phyloP scores from a whole-genome alignment of 164 flowering plant genomes.

The Annona squamosa region DNA sequence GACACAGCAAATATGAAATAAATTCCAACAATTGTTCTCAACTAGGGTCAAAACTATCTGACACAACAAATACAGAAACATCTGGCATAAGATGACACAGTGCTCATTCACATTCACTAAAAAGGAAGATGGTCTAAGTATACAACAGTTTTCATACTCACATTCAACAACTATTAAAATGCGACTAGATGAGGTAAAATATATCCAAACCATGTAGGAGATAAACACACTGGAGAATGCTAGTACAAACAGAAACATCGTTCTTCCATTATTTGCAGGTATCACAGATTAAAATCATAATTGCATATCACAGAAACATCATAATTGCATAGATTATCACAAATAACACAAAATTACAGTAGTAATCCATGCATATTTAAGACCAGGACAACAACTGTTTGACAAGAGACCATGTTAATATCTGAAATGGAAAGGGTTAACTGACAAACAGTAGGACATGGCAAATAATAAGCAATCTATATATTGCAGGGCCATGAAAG shows the following conservation, averaged over 20 bases:
- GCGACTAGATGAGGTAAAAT: no score
- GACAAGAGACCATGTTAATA: background rate
- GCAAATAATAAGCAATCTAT: conserved; percentile 21
- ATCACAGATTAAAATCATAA: no score
- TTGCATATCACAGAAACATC: background rate
- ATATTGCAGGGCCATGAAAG: conserved; percentile 61
- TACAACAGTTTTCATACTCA: no score
- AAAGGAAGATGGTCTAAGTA: background rate
- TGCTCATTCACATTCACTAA: background rate
- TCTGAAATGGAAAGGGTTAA: conserved; percentile 5
- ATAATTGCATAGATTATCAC: background rate
- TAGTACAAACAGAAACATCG: background rate
- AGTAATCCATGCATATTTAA: conserved; percentile 1
- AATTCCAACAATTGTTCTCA: background rate
- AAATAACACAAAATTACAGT: background rate
- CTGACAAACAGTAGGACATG: conserved; percentile 18
- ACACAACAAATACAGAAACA: background rate
- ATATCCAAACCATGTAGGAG: background rate
- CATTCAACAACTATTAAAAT: no score
- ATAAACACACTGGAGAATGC: background rate
- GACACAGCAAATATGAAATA: no score
- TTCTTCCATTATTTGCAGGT: background rate
- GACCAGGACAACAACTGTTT: background rate
- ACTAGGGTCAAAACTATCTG: background rate
- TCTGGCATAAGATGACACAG: background rate